Evolutionary conservation across 768 basidiomycete species (phyloP).

Genomic region (Lentinus tigrinus): DNA sequence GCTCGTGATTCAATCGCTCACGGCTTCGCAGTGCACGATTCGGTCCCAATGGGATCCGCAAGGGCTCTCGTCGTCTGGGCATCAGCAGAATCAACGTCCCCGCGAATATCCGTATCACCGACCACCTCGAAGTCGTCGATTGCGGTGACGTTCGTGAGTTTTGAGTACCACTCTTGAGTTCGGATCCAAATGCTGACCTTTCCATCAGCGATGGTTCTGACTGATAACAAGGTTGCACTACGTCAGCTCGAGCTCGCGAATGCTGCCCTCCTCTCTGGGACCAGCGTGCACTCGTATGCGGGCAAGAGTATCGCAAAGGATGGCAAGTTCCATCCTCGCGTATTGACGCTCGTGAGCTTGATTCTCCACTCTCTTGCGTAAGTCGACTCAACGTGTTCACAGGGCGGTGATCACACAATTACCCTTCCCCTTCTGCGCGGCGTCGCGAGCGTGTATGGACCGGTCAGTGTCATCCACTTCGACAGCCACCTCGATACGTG

Average conservation of each 20-base stretch:
- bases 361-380: background rate
- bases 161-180: background rate
- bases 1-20: background rate
- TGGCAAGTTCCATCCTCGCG: slow-evolving; percentile 33
- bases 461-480: slow-evolving; percentile 34
- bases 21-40: slow-evolving; percentile 25
- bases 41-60: slow-evolving; percentile 34
- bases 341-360: slow-evolving; percentile 28
- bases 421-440: slow-evolving; percentile 32
- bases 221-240: slow-evolving; percentile 32
- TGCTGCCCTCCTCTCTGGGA: slow-evolving; percentile 20
- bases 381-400: background rate
- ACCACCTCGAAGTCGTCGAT: slow-evolving; percentile 29
- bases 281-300: slow-evolving; percentile 12
- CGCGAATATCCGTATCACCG: slow-evolving; percentile 26
- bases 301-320: slow-evolving; percentile 30
- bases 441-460: slow-evolving; percentile 30
- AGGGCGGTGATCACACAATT: slow-evolving; percentile 34
- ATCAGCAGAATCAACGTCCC: slow-evolving; percentile 32
- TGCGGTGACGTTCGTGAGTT: slow-evolving; percentile 33
- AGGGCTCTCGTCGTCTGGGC: slow-evolving; percentile 30
- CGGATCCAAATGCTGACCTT: background rate
- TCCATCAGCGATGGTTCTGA: slow-evolving; percentile 24
- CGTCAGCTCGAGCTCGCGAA: slow-evolving; percentile 34
- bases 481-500: slow-evolving; percentile 31